phyloP scores from a whole-genome alignment of 805 yeast species.

The Candida coleopterorum region DNA sequence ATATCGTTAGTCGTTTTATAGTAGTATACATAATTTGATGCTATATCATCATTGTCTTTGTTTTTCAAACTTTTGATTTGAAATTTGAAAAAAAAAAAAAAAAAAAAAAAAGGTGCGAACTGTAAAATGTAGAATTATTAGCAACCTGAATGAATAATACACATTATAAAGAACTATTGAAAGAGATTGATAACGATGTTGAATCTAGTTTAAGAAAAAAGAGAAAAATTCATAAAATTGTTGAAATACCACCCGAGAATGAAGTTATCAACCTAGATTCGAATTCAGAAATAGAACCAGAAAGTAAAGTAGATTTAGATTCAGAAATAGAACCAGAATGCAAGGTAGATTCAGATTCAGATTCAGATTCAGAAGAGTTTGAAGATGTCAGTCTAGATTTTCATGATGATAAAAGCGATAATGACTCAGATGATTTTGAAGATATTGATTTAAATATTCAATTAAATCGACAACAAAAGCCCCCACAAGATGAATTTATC shows the following conservation, averaged over 20 bases:
- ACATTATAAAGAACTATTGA: conserved; percentile 8
- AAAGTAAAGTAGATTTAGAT: background rate
- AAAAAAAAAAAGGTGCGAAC: too few relatives aligned
- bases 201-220: conserved; percentile 4
- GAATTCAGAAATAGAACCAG: background rate
- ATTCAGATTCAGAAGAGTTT: conserved; percentile 5
- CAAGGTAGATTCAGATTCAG: background rate
- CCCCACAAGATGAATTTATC: conserved; percentile 4
- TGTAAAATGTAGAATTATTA: conserved; percentile 1
- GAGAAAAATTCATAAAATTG: conserved; percentile 1
- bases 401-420: conserved; percentile 2
- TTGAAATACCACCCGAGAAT: background rate
- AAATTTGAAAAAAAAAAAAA: background rate
- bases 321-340: background rate
- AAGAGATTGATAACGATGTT: background rate
- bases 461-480: background rate
- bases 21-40: background rate
- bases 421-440: conserved; percentile 24
- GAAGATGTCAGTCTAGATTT: conserved; percentile 5
- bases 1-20: background rate
- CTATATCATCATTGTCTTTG: too few relatives aligned
- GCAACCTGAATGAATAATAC: conserved; percentile 4
- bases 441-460: conserved; percentile 20
- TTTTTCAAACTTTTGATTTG: too few relatives aligned
- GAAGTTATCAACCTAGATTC: background rate